These are phyloP conservation scores for Leptographium lundbergii DNA, from an alignment of 2,329 filamentous ascomycete species.

Conservation along the genomic window DNA sequence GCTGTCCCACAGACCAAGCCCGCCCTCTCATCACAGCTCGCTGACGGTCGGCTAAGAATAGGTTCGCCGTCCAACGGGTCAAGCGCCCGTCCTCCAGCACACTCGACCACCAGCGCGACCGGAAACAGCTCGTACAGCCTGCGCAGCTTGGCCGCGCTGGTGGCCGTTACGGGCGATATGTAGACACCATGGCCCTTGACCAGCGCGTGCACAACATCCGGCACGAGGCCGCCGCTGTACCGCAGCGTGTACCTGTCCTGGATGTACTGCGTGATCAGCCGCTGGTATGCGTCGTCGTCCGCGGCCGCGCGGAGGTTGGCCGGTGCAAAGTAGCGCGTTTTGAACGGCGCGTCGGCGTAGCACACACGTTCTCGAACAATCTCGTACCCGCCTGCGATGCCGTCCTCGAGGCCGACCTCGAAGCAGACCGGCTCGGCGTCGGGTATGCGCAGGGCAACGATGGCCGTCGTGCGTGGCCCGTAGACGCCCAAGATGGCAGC, in stretches of 20 bases:
- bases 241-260: slow-evolving; percentile 43
- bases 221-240: slow-evolving; percentile 48
- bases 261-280: slow-evolving; percentile 36
- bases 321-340: slow-evolving; percentile 46
- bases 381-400: slow-evolving; percentile 14
- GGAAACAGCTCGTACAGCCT: slow-evolving; percentile 47
- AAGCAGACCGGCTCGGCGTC: slow-evolving; percentile 29
- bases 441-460: slow-evolving; percentile 39
- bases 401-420: slow-evolving; percentile 30
- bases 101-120: slow-evolving; percentile 47
- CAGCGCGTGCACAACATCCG: slow-evolving; percentile 45
- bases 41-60: slow-evolving; percentile 26
- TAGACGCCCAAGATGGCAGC: slow-evolving; percentile 39
- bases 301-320: slow-evolving; percentile 47
- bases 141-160: slow-evolving; percentile 43
- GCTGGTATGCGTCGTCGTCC: slow-evolving; percentile 34
- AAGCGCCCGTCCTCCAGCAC: slow-evolving; percentile 42
- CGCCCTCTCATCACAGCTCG: slow-evolving; percentile 33
- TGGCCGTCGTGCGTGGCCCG: slow-evolving; percentile 41
- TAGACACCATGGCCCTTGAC: slow-evolving; percentile 51
- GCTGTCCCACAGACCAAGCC: slow-evolving; percentile 37
- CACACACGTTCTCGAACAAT: slow-evolving; percentile 22
- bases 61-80: slow-evolving; percentile 30
- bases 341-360: slow-evolving; percentile 21
- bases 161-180: slow-evolving; percentile 39